Evolutionary conservation across 495 filamentous ascomycete species (phyloP).

Genomic region (Hamigera avellanea): DNA sequence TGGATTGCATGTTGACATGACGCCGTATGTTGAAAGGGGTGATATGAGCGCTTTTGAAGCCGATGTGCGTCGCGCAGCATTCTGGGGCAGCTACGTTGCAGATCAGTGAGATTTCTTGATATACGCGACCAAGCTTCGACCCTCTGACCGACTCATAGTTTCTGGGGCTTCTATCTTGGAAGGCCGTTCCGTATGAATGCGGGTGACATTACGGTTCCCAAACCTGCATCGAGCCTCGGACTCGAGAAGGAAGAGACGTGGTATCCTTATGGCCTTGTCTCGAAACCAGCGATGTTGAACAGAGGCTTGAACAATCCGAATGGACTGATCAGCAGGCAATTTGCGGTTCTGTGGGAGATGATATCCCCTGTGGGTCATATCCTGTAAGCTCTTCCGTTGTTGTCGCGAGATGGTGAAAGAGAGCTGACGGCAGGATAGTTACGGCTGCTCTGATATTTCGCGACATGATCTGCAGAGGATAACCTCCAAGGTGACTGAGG

Average conservation of each 20-base stretch:
- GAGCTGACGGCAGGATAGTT: constrained; percentile 11
- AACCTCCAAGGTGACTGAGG: constrained; percentile 29
- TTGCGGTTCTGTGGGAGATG: constrained; percentile 37
- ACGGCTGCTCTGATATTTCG: constrained; percentile 34
- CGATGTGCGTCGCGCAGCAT: constrained; percentile 30
- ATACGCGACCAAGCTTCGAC: neutral
- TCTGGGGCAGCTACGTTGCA: constrained; percentile 41
- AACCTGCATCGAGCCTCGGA: constrained; percentile 26
- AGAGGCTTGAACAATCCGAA: constrained; percentile 22
- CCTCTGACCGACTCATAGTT: constrained; percentile 12
- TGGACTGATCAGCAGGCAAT: constrained; percentile 32
- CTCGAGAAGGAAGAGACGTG: constrained; percentile 27
- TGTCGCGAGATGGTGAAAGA: neutral
- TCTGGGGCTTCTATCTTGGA: constrained; percentile 39
- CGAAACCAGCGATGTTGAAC: constrained; percentile 7
- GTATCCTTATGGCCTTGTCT: constrained; percentile 32
- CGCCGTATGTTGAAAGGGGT: constrained; percentile 30
- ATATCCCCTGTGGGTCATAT: constrained; percentile 36
- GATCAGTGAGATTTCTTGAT: constrained; percentile 36
- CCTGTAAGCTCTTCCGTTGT: constrained; percentile 19
- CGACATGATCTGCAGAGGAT: constrained; percentile 34
- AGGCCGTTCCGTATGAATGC: constrained; percentile 35
- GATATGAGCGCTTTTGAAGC: constrained; percentile 32
- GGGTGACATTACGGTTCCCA: constrained; percentile 32
- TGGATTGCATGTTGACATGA: constrained; percentile 37